Evolutionary conservation across 1,284 basidiomycete species (phyloP), one percentile per base, ranked within the genome.

Genomic region (Polyporus tsugae): DNA sequence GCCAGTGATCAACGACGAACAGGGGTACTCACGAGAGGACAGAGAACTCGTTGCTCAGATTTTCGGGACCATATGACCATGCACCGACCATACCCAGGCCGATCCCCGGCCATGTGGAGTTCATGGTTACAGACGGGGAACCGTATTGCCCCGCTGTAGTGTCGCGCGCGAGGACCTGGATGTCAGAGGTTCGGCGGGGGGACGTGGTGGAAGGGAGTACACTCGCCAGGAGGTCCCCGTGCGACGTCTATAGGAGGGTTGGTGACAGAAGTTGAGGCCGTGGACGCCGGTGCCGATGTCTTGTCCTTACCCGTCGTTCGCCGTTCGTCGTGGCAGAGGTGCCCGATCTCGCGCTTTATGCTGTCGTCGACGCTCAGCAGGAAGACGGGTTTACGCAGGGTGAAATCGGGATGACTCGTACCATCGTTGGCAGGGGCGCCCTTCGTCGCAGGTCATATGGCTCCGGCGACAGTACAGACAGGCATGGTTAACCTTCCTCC

Each of bases 361-460:
- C 95, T 96, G 76, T 17, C 36, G 25, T 39, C 29, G 59, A 29
- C 29, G 66, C 15, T 69, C 22, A 62, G 70, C 68, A 39, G 64
- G 64, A 52, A 35, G 38, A 46, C 25, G n/a, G 33, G 19, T 35
- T 13, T 49, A 22, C 22, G 38, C 25, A 35, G 29, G 60, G 53
- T 52, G 15, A 36, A 22, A 25, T 22, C 19, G 22, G 46, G 42
- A 60, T n/a, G 46, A 65, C 36, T 85, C 92, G 80, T 78, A 96
- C 95, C 95, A 96, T 74, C 95, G 89, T 75, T 95, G 92, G 80
- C 95, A 96, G 5, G 95, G 95, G 59, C 95, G 84, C 25, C 91
- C 91, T 73, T 95, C 94, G 78, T 96, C 94, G 82, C 95, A 96
- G 10, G 94, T 95, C 95, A 96, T 95, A 87, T 95, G 92, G 86